Evolutionary conservation across 805 yeast genomes (phyloP).

Genomic region (Metschnikowia drakensbergensis): DNA sequence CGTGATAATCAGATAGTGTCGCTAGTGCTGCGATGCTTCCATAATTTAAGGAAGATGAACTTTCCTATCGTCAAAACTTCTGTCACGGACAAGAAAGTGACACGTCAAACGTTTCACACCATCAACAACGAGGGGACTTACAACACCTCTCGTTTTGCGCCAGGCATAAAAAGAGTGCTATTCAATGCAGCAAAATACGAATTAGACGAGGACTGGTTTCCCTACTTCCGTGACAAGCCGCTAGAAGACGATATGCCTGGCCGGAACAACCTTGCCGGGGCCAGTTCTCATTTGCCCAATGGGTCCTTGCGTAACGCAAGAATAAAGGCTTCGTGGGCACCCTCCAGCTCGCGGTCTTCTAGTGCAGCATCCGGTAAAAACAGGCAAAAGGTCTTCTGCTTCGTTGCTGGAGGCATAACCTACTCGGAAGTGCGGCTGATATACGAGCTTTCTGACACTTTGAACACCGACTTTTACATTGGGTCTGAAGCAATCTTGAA

Average conservation of each 20-base stretch:
- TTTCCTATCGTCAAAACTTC: conserved; percentile 47
- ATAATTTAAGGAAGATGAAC: conserved; percentile 49
- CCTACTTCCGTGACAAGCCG: conserved; percentile 74
- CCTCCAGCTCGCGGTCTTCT: conserved; percentile 17
- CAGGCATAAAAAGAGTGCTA: conserved; percentile 61
- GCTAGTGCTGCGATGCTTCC: conserved; percentile 51
- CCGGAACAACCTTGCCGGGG: conserved; percentile 1
- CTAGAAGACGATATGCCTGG: conserved; percentile 42
- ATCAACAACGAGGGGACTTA: conserved; percentile 48
- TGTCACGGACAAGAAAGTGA: conserved; percentile 41
- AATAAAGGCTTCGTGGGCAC: conserved; percentile 21
- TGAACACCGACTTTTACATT: conserved; percentile 64
- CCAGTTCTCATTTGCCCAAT: neutral
- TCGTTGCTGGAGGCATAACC: conserved; percentile 87
- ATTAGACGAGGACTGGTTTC: conserved; percentile 59
- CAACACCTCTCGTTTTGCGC: conserved; percentile 68
- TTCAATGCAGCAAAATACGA: conserved; percentile 47
- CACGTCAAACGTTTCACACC: conserved; percentile 54
- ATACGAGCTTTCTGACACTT: conserved; percentile 59
- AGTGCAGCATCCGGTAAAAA: conserved; percentile 5
- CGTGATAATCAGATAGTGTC: conserved; percentile 47
- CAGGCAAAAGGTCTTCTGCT: conserved; percentile 71
- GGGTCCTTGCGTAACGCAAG: conserved; percentile 18
- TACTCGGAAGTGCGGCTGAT: conserved; percentile 74
- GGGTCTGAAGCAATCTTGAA: conserved; percentile 36